Evolutionary conservation across 2,329 filamentous ascomycete species (phyloP), one percentile per base, ranked within the genome.

Genomic region (Cadophora malorum): DNA sequence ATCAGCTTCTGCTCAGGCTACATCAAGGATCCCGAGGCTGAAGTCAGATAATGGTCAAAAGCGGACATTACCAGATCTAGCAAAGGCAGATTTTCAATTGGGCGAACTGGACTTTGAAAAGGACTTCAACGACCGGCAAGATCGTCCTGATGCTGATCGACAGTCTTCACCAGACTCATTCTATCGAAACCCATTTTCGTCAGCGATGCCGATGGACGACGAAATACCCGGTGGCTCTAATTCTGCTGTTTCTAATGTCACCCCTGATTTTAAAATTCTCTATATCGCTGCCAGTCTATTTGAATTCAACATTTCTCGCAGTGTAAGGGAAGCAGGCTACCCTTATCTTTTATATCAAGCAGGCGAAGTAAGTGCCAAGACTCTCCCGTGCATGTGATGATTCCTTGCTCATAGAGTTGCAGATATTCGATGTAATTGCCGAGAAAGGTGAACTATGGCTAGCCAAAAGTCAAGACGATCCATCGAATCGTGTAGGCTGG

Each of bases 371-470:
- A 49, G 52, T 56, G 52, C 31, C 9, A 33, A 52, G 41, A 35
- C 25, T 41, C 3, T 14, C 16, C n/a, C 3, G 25, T 49, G 12
- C 52, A 49, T 28, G 25, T 47, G 6, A 1, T 31, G 14, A 28
- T n/a, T 23, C 1, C 45, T 45, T n/a, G 35, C 53, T 55, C 6
- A 47, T 23, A 8, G 2, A 3, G 19, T 21, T 58, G n/a, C 28
- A 63, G 35, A 31, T 58, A 16, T 49, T 64, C n/a, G 38, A 94
- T 80, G 90, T 98, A 62, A 92, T 98, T 77, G 95, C 90, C 33
- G 94, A 97, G 80, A 97, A 97, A 78, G 95, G 95, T 70, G 95
- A 98, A 82, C 85, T 97, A 60, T 98, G 95, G 95, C 88, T 98
- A 67, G 95, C 95, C 63, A 92, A 92, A 79, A 98, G 98, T 77